Base-by-base conservation (phyloP, 495 filamentous ascomycete genomes). In the Penicillium alfredii region DNA sequence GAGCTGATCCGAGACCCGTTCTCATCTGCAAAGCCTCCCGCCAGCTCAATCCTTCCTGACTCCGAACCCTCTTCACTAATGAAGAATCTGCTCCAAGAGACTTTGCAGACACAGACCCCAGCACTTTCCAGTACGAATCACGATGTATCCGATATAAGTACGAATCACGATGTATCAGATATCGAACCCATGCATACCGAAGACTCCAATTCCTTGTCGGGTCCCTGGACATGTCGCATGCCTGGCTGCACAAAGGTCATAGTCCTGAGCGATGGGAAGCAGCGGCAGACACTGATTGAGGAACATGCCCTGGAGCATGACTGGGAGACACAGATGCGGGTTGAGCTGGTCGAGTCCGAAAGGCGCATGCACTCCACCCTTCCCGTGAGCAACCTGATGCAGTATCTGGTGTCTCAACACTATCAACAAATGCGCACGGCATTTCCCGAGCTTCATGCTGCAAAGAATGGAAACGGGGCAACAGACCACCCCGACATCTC, bases 281-380 rank as follows among this genome's bases (percentile, higher is more conserved):
- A 68, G 2, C 75, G 76, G 16, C 74, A 79, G 51, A 60, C 70
- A 12, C 56, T 76, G 11, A 82, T 90, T 27, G 60, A 68, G 24
- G 62, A 74, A 21, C 86, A 93, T 52, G 78, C 77, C 22, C 55
- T 72, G 19, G 66, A 72, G 27, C 85, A 92, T 61, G 74, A 80
- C n/a, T 68, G 69, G 46, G 69, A 75, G 19, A 67, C 71, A 0
- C 75, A 81, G 48, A 73, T 74, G 30, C 70, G 78, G 44, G 53
- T 79, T 8, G 69, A 78, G 32, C 49, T 82, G 17, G 63, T 84
- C 15, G 66, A 75, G 44, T 40, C 63, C 6, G 66, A 71, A 33
- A 59, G 61, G 35, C 57, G 53, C 23, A 58, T 71, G 31, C 67
- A 69, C 35, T 33, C 63, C 12, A 46, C 47, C 28, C 38, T 66